These are phyloP conservation scores for Stemphylium lycopersici DNA, from an alignment of 2,329 filamentous ascomycete species.

Conservation along the genomic window DNA sequence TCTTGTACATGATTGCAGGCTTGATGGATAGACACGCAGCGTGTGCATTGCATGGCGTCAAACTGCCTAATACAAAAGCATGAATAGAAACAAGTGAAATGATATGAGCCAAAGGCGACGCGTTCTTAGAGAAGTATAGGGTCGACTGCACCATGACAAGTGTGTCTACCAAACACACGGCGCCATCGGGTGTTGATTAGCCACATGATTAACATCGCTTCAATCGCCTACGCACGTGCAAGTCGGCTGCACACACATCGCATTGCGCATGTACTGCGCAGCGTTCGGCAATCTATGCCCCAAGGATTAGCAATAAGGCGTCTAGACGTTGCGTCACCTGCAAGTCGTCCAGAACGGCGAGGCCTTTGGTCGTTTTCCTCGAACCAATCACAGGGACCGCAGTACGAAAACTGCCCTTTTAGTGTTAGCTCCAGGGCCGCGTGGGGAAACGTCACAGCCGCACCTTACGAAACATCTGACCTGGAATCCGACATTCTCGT, in stretches of 20 bases:
- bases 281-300: background rate
- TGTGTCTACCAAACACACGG: too few relatives aligned
- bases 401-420: slow-evolving; percentile 22
- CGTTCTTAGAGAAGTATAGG: too few relatives aligned
- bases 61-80: slow-evolving; percentile 9
- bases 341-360: background rate
- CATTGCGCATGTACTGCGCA: background rate
- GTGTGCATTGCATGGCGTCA: slow-evolving; percentile 9
- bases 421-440: slow-evolving; percentile 11
- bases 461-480: slow-evolving; percentile 12
- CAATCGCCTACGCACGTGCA: too few relatives aligned
- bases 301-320: background rate
- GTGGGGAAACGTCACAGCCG: slow-evolving; percentile 19
- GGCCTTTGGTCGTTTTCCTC: background rate
- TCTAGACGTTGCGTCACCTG: slow-evolving; percentile 1
- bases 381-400: slow-evolving; percentile 19
- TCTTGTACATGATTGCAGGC: slow-evolving; percentile 5
- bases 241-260: background rate
- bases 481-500: background rate
- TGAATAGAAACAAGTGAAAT: slow-evolving; percentile 7
- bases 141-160: too few relatives aligned
- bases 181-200: too few relatives aligned
- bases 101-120: background rate
- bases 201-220: too few relatives aligned
- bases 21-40: slow-evolving; percentile 4